phyloP scores from a whole-genome alignment of 164 flowering plant species.

The Cinnamomum chago region DNA sequence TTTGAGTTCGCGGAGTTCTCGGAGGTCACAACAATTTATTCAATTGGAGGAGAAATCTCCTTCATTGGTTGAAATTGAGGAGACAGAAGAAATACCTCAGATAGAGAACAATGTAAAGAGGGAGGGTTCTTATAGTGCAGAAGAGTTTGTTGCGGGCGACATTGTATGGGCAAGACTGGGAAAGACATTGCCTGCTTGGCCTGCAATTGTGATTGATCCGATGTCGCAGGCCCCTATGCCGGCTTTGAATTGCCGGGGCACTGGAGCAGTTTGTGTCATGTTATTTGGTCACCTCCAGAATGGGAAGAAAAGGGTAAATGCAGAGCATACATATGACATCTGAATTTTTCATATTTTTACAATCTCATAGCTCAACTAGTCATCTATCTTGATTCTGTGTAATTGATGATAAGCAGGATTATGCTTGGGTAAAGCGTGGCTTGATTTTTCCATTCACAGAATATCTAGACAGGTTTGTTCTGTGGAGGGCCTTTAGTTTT shows the following conservation, averaged over 20 bases:
- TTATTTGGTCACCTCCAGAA: conserved; percentile 78
- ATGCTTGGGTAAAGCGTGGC: conserved; percentile 83
- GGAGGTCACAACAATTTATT: conserved; percentile 29
- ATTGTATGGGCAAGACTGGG: conserved; percentile 91
- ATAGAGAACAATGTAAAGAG: conserved; percentile 31
- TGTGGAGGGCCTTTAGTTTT: background rate
- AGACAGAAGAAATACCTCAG: conserved; percentile 12
- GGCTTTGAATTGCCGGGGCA: conserved; percentile 58
- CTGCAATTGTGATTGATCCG: conserved; percentile 93
- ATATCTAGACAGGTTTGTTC: conserved; percentile 65
- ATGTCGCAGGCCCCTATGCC: conserved; percentile 72
- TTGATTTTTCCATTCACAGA: conserved; percentile 82
- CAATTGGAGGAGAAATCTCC: conserved; percentile 29
- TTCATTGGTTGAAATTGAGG: conserved; percentile 15
- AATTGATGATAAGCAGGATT: conserved; percentile 54
- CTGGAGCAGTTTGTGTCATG: conserved; percentile 89
- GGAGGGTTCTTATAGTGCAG: conserved; percentile 39
- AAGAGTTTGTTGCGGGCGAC: conserved; percentile 70
- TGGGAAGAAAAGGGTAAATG: conserved; percentile 66
- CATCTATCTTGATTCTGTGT: background rate
- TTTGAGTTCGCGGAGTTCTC: conserved; percentile 42
- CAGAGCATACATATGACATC: background rate
- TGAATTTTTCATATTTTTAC: background rate
- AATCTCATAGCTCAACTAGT: background rate
- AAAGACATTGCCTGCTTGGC: conserved; percentile 78